Evolutionary conservation across 176 grass and related monocot genomes (phyloP), one percentile per base, ranked within the genome.

Genomic region (Carex cristatella): DNA sequence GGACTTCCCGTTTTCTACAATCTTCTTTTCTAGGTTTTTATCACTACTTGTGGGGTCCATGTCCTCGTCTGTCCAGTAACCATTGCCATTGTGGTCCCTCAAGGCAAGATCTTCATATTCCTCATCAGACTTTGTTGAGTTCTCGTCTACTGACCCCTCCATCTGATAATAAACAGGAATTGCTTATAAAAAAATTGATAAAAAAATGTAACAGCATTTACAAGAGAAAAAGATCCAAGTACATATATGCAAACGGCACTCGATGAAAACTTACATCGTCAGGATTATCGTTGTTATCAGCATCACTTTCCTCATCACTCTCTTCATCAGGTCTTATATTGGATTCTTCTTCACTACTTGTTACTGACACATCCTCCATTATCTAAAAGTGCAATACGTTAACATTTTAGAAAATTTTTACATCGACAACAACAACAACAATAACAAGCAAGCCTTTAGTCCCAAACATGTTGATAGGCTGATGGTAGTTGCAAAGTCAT

Each of bases 31-130:
- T 49, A 35, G 65, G 12, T 81, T 79, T 81, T 76, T 91, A 15
- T 66, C 74, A 85, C 85, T 37, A 64, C 53, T 81, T 28, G 56
- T 76, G 56, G 84, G 74, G 74, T 88, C 85, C 60, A 85, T 49
- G 44, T 83, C 85, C 12, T 93, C 91, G 2, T 91, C 90, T 11
- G 85, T 91, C 89, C 83, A 83, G 82, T 91, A 87, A 68, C 87
- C 89, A n/a, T 88, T 88, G 75, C 91, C 87, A 32, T 91, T 67
- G 69, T 87, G 80, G 76, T 94, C 95, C 40, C 84, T 78, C 89
- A 91, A 90, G 4, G 88, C 95, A 79, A 95, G 88, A 61, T 98
- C 93, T 10, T 98, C 91, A 32, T 93, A 98, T 84, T 98, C 95
- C 62, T 98, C 95, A 7, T 98, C 95, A 7, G 93, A 93, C 56